phyloP scores from a whole-genome alignment of 306 rosid species.

The Crotalaria pallida region DNA sequence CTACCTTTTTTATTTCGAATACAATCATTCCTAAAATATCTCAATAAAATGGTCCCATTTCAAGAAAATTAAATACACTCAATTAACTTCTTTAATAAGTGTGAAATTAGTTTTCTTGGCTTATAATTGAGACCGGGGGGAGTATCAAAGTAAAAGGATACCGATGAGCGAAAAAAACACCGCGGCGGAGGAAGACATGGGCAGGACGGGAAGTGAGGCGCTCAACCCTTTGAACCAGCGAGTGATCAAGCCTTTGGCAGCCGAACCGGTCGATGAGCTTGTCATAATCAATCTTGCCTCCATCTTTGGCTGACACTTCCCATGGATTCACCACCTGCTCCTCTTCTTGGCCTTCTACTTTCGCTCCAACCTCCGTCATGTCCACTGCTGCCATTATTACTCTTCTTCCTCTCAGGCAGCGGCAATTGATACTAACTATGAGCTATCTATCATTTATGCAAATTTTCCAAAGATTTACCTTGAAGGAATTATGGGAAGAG shows the following conservation, averaged over 20 bases:
- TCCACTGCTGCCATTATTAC: not conserved
- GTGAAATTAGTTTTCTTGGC: no score
- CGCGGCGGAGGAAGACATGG: constrained; percentile 88
- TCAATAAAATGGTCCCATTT: no score
- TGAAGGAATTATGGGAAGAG: no score
- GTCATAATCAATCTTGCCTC: constrained; percentile 81
- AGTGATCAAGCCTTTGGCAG: constrained; percentile 62
- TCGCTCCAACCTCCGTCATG: not conserved
- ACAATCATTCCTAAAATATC: no score
- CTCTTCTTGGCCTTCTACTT: constrained; percentile 7
- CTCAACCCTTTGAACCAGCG: constrained; percentile 54
- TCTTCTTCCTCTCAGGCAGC: no score
- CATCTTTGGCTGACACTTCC: constrained; percentile 72
- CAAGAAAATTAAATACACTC: no score
- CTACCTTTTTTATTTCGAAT: no score
- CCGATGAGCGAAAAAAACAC: constrained; percentile 96
- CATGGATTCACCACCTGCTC: constrained; percentile 80
- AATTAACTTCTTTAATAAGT: no score
- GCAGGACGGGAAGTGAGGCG: constrained; percentile 68
- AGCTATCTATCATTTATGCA: not conserved
- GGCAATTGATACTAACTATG: no score
- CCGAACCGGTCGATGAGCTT: constrained; percentile 93
- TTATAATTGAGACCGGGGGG: no score
- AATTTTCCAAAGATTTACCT: no score
- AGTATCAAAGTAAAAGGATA: not conserved